Percentiles rank a stretch among this genome's conserved stretches.
These are phyloP conservation scores for Papiliotrema nemorosa DNA, from an alignment of 1,284 basidiomycete species.

Conservation along the genomic window DNA sequence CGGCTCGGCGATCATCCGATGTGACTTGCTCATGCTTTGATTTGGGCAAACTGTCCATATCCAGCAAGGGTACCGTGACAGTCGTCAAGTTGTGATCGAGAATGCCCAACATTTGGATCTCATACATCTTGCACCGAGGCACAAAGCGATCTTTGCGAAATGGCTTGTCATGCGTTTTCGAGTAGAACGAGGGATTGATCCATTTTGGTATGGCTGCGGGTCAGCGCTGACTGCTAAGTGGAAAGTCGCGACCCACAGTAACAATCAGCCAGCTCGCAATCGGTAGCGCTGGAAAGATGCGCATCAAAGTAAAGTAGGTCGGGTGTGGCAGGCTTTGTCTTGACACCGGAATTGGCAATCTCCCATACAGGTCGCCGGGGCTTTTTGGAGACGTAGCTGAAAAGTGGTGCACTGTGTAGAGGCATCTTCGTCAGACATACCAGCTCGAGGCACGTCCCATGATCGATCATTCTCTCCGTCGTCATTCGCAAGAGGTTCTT, in stretches of 20 bases:
- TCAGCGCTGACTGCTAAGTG: not conserved
- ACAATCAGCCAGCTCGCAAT: slow-evolving; percentile 40
- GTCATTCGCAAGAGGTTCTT: slow-evolving; percentile 87
- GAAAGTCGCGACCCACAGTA: slow-evolving; percentile 33
- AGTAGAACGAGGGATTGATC: slow-evolving; percentile 50
- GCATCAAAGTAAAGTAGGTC: slow-evolving; percentile 79
- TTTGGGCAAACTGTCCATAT: slow-evolving; percentile 33
- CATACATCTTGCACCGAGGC: slow-evolving; percentile 86
- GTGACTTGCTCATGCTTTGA: slow-evolving; percentile 9
- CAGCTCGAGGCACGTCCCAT: slow-evolving; percentile 85
- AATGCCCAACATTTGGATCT: slow-evolving; percentile 88
- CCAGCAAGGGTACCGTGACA: slow-evolving; percentile 73
- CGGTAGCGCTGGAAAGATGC: slow-evolving; percentile 26
- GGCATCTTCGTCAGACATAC: slow-evolving; percentile 90
- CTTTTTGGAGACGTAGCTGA: slow-evolving; percentile 58
- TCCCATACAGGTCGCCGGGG: slow-evolving; percentile 54
- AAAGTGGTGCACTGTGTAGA: slow-evolving; percentile 84
- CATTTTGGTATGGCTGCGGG: slow-evolving; percentile 40
- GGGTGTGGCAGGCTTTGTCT: slow-evolving; percentile 51
- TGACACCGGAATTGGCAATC: slow-evolving; percentile 31
- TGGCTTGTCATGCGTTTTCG: slow-evolving; percentile 55
- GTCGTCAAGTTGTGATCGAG: slow-evolving; percentile 83
- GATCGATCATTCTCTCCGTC: slow-evolving; percentile 92
- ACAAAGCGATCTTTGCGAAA: slow-evolving; percentile 86
- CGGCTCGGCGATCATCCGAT: slow-evolving; percentile 24